These are phyloP conservation scores for Saraca asoca DNA, from an alignment of 331 rosid species.

Conservation along the genomic window DNA sequence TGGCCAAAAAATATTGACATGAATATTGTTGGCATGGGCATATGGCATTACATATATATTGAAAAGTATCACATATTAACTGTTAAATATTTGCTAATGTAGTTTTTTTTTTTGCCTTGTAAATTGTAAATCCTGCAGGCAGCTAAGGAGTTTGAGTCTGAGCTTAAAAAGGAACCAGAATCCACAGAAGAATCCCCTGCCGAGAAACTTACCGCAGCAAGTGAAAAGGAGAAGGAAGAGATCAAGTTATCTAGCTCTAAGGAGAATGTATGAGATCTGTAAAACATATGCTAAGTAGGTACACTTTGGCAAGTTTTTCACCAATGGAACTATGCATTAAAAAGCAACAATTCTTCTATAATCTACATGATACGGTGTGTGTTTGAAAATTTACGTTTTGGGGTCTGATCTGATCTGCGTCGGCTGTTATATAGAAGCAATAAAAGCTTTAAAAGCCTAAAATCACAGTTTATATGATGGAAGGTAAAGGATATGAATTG, in stretches of 20 bases:
- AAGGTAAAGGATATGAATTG: no score
- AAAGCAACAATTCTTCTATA: conserved; percentile 32
- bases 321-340: conserved; percentile 17
- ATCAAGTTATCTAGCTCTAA: conserved; percentile 63
- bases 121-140: conserved; percentile 62
- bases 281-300: conserved; percentile 25
- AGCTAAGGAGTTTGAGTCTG: conserved; percentile 94
- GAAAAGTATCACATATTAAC: conserved; percentile 6
- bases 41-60: no score
- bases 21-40: background rate
- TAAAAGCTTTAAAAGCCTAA: background rate
- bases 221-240: conserved; percentile 64
- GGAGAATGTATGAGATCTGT: conserved; percentile 65
- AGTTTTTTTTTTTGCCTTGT: conserved; percentile 28
- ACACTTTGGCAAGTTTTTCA: conserved; percentile 21
- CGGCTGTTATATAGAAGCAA: background rate
- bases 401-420: background rate
- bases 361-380: conserved; percentile 17
- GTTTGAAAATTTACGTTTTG: conserved; percentile 26
- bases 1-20: conserved; percentile 17
- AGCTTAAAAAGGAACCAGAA: conserved; percentile 78
- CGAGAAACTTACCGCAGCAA: conserved; percentile 48
- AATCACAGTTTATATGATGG: no score
- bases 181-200: conserved; percentile 40
- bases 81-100: conserved; percentile 15